Conservation (phyloP, 73 alveolate genomes). For the Urostyla sp. region DNA sequence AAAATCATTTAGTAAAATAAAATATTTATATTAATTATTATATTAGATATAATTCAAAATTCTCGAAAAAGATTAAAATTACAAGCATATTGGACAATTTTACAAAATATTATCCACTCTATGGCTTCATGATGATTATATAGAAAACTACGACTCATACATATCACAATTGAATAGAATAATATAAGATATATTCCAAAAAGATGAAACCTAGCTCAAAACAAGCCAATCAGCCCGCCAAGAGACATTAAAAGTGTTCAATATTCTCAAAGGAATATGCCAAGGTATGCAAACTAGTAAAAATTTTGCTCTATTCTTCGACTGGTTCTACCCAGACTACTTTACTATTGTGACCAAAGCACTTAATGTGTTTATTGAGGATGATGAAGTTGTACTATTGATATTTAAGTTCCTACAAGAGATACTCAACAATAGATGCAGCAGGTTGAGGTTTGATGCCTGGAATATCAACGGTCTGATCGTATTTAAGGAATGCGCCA, state of each 20-base stretch:
- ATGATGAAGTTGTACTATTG: constrained; percentile 41
- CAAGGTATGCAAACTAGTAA: constrained; percentile 54
- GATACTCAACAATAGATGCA: constrained; percentile 53
- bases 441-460: constrained; percentile 59
- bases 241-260: constrained; percentile 38
- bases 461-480: constrained; percentile 56
- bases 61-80: constrained; percentile 40
- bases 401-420: constrained; percentile 55
- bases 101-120: constrained; percentile 48
- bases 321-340: constrained; percentile 68
- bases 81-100: constrained; percentile 49
- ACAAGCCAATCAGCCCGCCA: neutral
- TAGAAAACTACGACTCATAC: constrained; percentile 55
- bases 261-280: constrained; percentile 62
- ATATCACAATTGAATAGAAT: constrained; percentile 20
- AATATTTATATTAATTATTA: neutral
- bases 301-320: constrained; percentile 60
- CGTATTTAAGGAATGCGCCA: constrained; percentile 61
- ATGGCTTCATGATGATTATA: constrained; percentile 64
- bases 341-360: constrained; percentile 51
- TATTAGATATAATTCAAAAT: constrained; percentile 45
- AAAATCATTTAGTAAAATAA: constrained; percentile 47
- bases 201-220: neutral
- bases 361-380: constrained; percentile 21
- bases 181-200: constrained; percentile 1